Evolutionary conservation across 2,329 filamentous ascomycete genomes (phyloP), one percentile per base, ranked within the genome.

Genomic region (Chaetomium sp.): DNA sequence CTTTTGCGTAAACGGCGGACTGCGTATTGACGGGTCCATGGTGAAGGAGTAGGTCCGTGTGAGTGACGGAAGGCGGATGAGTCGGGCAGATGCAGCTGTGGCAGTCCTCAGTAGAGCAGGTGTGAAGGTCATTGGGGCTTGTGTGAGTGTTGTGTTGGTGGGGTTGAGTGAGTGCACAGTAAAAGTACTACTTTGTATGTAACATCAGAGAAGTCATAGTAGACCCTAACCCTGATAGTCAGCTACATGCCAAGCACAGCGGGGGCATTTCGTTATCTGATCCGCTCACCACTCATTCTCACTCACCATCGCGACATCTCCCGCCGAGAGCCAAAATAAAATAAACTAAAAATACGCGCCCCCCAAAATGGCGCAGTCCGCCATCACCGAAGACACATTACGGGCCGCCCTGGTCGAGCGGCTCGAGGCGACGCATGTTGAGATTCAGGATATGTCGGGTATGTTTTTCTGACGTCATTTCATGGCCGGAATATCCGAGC

Each of bases 391-490:
- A 58, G 83, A 84, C 40, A 80, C 78, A 49, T 78, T 97, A 53
- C 84, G 80, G 67, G 74, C 76, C 44, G 88, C 86, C 57, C 79
- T 96, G 63, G 79, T 77, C 40, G 76, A 86, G 64, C 83, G 85
- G 61, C 77, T 96, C 53, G 79, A 83, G 55, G 90, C 91, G 27
- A 78, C 79, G 34, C 82, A 95, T 74, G 90, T 96, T 61, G 86
- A 94, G 66, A 90, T 96, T 64, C 87, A 89, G 61, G 92, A 97
- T 74, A 84, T 95, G 78, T 96, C 91, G 61, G 92, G 91, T 95
- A 81, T 57, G 76, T 33, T 42, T 41, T 53, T 47, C 54, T 65
- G 57, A 62, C 59, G 58, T 62, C 61, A 58, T 58, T 52, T 50
- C 68, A 42, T 5, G 40, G 5, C 6, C 37, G 8, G 66, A n/a